These are phyloP conservation scores for Fusarium sp. DNA, from an alignment of 2,329 filamentous ascomycete genomes.

Conservation along the genomic window DNA sequence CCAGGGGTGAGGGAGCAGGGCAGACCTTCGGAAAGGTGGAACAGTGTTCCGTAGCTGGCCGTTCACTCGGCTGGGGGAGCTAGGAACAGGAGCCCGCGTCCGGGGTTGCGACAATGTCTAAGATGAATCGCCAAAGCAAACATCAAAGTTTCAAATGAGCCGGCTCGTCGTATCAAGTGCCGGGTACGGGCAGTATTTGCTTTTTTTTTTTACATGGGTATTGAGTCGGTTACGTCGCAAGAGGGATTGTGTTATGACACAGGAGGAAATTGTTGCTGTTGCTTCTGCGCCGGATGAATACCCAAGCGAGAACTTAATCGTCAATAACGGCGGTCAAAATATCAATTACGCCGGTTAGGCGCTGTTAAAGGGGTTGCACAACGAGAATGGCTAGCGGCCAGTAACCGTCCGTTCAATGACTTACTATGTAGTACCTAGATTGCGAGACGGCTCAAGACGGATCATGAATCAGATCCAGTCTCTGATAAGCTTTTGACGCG, in stretches of 20 bases:
- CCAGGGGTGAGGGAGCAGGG: neutral
- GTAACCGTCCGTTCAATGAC: neutral
- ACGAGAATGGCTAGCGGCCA: constrained; percentile 6
- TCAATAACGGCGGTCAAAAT: constrained; percentile 1
- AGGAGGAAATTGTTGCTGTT: constrained; percentile 8
- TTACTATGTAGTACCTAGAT: neutral
- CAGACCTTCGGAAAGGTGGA: constrained; percentile 32
- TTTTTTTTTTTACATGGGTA: constrained; percentile 18
- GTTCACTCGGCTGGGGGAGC: constrained; percentile 14
- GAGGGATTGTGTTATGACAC: constrained; percentile 4
- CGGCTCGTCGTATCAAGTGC: constrained; percentile 17
- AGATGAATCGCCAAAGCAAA: constrained; percentile 35
- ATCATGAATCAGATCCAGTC: constrained; percentile 5
- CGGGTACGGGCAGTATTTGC: constrained; percentile 8
- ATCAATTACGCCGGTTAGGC: neutral
- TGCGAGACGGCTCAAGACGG: constrained; percentile 8
- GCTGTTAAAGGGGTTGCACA: neutral
- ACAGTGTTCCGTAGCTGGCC: constrained; percentile 26
- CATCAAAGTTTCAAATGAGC: constrained; percentile 35
- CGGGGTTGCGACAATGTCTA: constrained; percentile 6
- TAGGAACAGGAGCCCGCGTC: constrained; percentile 28
- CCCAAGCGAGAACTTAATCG: constrained; percentile 18
- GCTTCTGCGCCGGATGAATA: constrained; percentile 9
- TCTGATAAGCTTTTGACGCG: constrained; percentile 25
- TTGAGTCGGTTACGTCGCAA: constrained; percentile 17